A percentile compares a stretch with the other conserved stretches of the same genome.
phyloP scores from a whole-genome alignment of 495 filamentous ascomycete species.

The Amphirosellinia nigrospora region DNA sequence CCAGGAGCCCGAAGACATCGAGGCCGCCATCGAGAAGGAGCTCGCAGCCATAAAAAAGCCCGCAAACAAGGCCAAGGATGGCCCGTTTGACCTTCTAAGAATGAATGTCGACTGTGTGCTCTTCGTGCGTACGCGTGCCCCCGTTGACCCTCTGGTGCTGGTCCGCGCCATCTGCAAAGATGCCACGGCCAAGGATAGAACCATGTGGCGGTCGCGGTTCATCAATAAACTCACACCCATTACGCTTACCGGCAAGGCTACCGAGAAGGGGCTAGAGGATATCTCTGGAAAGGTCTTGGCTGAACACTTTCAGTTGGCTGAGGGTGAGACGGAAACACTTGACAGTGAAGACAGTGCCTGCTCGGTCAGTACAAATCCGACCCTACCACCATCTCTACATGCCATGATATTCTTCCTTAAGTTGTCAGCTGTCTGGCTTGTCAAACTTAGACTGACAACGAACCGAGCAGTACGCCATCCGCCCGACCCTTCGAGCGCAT shows the following conservation, averaged over 20 bases:
- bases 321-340: constrained; percentile 28
- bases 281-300: constrained; percentile 73
- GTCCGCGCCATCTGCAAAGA: constrained; percentile 78
- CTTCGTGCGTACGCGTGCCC: constrained; percentile 67
- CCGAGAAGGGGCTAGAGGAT: constrained; percentile 73
- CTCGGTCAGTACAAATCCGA: constrained; percentile 16
- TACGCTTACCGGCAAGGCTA: constrained; percentile 75
- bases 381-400: not conserved
- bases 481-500: constrained; percentile 81
- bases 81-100: constrained; percentile 66
- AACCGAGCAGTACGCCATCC: constrained; percentile 81
- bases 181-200: constrained; percentile 48
- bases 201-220: constrained; percentile 70
- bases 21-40: constrained; percentile 80
- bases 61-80: constrained; percentile 47
- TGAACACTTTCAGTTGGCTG: constrained; percentile 69
- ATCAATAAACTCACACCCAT: constrained; percentile 88
- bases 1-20: constrained; percentile 69
- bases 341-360: constrained; percentile 19
- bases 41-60: constrained; percentile 69
- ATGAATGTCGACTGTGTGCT: constrained; percentile 79
- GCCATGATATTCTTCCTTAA: not conserved
- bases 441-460: not conserved
- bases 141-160: constrained; percentile 81
- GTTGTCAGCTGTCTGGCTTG: not conserved